phyloP scores from a whole-genome alignment of 2,329 filamentous ascomycete species.

The Colletotrichum sp. region DNA sequence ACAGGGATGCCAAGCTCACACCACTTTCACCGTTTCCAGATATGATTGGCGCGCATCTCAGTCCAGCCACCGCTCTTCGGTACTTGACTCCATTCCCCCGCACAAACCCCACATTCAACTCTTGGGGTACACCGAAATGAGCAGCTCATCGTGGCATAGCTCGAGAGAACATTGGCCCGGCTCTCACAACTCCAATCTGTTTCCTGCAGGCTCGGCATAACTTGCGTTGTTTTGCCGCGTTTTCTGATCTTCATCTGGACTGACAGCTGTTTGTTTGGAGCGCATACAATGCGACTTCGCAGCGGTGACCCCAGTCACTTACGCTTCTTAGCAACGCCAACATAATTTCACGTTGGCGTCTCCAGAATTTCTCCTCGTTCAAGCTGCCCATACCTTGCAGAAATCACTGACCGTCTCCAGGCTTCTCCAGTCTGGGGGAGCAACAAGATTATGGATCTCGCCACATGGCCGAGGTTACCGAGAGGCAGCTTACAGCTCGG shows the following conservation, averaged over 20 bases:
- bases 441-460: not conserved
- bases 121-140: not conserved
- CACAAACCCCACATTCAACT: not conserved
- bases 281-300: not conserved
- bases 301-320: not conserved
- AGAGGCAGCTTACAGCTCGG: constrained; percentile 1
- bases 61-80: not conserved
- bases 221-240: not conserved
- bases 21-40: not conserved
- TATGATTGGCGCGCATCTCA: constrained; percentile 13
- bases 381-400: not conserved
- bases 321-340: not conserved
- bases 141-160: not conserved
- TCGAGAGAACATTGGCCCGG: constrained; percentile 19
- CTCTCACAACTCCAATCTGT: not conserved
- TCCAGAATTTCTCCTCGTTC: not conserved
- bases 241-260: not conserved
- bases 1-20: not conserved
- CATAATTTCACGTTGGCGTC: not conserved
- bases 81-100: constrained; percentile 11
- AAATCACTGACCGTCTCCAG: not conserved
- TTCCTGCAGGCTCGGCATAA: not conserved
- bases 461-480: constrained; percentile 15
- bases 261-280: constrained; percentile 7
- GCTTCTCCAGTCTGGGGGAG: not conserved